Conservation (phyloP, 108 stramenopile genomes). For the Skeletonema potamos region DNA sequence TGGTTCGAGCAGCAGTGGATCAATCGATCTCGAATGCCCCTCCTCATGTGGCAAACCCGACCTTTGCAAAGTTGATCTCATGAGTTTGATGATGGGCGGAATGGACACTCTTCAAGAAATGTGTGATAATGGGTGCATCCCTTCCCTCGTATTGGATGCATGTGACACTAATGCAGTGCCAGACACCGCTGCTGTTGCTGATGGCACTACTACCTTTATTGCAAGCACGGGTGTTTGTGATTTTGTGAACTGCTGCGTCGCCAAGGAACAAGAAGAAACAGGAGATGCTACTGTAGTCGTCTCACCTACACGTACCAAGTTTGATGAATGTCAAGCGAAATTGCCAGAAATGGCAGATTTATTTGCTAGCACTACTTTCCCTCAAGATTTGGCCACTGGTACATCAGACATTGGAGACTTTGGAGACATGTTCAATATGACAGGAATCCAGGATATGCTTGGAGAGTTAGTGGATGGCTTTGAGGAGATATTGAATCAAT, state of each 20-base stretch:
- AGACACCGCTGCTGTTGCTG: neutral
- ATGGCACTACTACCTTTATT: neutral
- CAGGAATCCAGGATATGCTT: neutral
- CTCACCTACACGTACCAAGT: neutral
- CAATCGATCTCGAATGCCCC: neutral
- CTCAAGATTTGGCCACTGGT: neutral
- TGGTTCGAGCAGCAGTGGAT: neutral
- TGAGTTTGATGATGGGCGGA: neutral
- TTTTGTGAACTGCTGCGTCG: neutral
- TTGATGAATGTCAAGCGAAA: neutral
- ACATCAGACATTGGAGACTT: neutral
- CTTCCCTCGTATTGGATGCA: neutral
- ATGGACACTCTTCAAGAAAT: neutral
- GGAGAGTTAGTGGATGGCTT: conserved; percentile 1
- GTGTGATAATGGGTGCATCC: neutral
- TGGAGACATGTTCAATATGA: neutral
- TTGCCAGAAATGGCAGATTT: neutral
- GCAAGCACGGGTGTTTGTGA: neutral
- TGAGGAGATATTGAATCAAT: conserved; percentile 4
- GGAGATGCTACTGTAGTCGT: neutral
- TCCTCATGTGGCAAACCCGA: neutral
- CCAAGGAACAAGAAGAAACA: neutral
- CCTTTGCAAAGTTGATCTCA: neutral
- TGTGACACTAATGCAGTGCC: neutral
- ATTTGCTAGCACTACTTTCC: neutral